phyloP scores from a whole-genome alignment of 202 grass and related monocot species.

The Hordeum pubiflorum region DNA sequence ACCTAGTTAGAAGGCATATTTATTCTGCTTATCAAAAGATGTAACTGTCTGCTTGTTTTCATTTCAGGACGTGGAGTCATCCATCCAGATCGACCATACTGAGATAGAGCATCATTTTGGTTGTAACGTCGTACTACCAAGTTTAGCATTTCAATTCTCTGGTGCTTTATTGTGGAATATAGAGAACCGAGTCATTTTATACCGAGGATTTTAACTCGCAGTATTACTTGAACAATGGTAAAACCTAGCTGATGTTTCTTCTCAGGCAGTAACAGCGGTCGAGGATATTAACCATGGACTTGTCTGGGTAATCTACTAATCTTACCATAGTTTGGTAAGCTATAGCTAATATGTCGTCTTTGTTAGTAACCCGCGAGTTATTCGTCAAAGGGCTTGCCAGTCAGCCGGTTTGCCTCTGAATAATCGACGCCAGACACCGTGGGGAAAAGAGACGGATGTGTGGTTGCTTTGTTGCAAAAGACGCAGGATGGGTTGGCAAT shows the following conservation, averaged over 20 bases:
- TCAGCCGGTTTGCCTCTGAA: too few species aligned
- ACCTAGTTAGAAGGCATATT: neutral
- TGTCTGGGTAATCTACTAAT: neutral
- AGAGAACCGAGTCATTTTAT: constrained; percentile 7
- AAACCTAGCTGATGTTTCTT: neutral
- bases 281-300: neutral
- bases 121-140: neutral
- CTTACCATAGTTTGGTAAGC: neutral
- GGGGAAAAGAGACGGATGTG: too few species aligned
- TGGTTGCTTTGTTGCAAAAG: too few species aligned
- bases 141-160: constrained; percentile 17
- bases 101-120: constrained; percentile 14
- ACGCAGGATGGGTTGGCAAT: too few species aligned
- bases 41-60: neutral
- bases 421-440: too few species aligned
- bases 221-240: neutral
- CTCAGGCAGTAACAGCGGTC: neutral
- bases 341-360: neutral
- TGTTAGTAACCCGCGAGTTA: neutral
- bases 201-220: neutral
- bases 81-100: constrained; percentile 6
- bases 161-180: constrained; percentile 25
- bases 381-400: neutral
- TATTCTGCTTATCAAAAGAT: neutral
- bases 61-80: constrained; percentile 32